These are phyloP conservation scores for Picochlorum sp. DNA, from an alignment of 139 green algal genomes.

Conservation along the genomic window DNA sequence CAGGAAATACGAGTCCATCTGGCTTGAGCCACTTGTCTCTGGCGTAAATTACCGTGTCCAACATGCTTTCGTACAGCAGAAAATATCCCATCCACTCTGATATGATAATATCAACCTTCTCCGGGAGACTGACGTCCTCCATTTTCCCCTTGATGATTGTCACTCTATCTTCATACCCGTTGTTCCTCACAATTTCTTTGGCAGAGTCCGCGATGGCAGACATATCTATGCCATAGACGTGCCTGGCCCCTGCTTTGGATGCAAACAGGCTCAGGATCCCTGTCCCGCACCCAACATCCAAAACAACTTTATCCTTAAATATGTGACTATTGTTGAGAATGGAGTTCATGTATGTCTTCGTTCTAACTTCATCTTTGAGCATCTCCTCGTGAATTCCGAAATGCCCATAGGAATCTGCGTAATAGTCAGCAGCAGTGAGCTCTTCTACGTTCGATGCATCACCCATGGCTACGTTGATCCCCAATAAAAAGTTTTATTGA, in stretches of 20 bases:
- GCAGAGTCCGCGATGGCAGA: conserved; percentile 80
- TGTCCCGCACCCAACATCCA: conserved; percentile 88
- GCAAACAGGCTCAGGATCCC: conserved; percentile 92
- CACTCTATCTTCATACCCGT: conserved; percentile 56
- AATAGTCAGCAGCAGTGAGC: conserved; percentile 70
- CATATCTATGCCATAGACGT: conserved; percentile 89
- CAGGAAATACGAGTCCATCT: conserved; percentile 70
- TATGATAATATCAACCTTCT: conserved; percentile 83
- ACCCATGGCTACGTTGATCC: too few species aligned
- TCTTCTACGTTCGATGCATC: conserved; percentile 12
- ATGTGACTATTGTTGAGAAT: conserved; percentile 71
- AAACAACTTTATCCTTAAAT: conserved; percentile 80
- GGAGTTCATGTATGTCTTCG: conserved; percentile 71
- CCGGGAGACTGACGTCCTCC: conserved; percentile 63
- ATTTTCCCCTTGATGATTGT: conserved; percentile 83
- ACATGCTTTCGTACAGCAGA: conserved; percentile 55
- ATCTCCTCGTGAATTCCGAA: conserved; percentile 92
- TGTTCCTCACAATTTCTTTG: conserved; percentile 71
- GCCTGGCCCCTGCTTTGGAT: conserved; percentile 66
- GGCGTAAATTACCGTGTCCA: conserved; percentile 81
- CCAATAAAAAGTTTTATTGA: too few species aligned
- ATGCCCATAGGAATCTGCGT: conserved; percentile 85
- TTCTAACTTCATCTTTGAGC: conserved; percentile 86
- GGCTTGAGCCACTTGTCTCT: conserved; percentile 78
- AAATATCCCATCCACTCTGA: conserved; percentile 78